These are phyloP conservation scores for Mrakia frigida DNA, from an alignment of 768 basidiomycete genomes.

Conservation along the genomic window DNA sequence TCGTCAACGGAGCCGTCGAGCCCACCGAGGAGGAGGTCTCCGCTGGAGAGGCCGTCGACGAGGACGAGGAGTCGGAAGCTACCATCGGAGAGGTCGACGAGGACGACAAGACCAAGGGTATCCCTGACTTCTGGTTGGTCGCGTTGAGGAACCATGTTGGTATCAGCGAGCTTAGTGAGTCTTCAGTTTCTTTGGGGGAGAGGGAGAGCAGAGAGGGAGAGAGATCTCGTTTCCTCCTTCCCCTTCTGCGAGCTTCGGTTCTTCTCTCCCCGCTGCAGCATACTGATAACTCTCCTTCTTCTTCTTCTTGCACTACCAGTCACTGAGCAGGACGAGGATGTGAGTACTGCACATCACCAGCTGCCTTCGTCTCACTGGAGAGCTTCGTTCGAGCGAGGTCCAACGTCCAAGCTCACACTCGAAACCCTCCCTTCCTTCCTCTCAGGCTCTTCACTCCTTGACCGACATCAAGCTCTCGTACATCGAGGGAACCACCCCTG, in stretches of 20 bases:
- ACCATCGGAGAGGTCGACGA: constrained; percentile 45
- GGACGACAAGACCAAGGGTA: constrained; percentile 49
- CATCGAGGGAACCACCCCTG: constrained; percentile 58
- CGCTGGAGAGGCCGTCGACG: constrained; percentile 68
- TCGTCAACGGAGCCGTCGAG: constrained; percentile 69
- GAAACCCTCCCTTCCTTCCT: neutral
- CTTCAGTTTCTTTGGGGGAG: neutral
- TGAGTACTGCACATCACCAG: too few relatives aligned
- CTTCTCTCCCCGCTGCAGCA: neutral
- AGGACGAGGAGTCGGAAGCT: constrained; percentile 54
- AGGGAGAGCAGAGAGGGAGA: too few relatives aligned
- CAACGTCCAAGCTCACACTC: neutral
- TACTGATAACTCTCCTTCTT: neutral
- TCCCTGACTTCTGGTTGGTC: constrained; percentile 84
- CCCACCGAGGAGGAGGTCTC: constrained; percentile 77
- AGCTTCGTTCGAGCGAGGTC: too few relatives aligned
- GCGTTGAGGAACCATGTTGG: constrained; percentile 86
- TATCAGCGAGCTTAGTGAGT: constrained; percentile 62
- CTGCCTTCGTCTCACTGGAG: too few relatives aligned
- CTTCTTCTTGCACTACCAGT: constrained; percentile 41
- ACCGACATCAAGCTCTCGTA: constrained; percentile 75
- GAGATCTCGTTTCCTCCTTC: neutral
- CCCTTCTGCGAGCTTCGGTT: neutral
- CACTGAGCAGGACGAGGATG: constrained; percentile 77
- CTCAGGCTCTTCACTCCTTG: constrained; percentile 71